Percentiles rank a stretch among this genome's conserved stretches.
These are phyloP conservation scores for Entoloma clypeatum DNA, from an alignment of 1,284 basidiomycete species.

Conservation along the genomic window DNA sequence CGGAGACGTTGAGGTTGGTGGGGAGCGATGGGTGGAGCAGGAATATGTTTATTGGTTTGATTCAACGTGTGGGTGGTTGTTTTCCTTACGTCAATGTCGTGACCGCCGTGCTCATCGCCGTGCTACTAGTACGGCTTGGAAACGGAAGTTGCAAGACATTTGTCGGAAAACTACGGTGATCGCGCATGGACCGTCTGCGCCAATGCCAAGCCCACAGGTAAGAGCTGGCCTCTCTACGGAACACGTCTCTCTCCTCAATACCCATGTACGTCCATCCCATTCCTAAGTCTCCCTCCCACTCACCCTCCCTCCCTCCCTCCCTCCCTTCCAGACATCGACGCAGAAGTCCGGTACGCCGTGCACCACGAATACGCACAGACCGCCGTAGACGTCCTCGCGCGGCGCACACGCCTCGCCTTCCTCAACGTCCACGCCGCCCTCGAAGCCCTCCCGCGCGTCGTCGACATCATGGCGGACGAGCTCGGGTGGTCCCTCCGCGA, in stretches of 20 bases:
- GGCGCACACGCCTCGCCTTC: constrained; percentile 89
- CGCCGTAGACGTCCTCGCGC: constrained; percentile 89
- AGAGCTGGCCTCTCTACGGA: constrained; percentile 85
- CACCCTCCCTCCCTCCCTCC: constrained; percentile 2
- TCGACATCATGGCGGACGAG: constrained; percentile 78
- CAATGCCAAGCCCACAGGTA: constrained; percentile 75
- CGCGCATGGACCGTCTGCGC: constrained; percentile 93
- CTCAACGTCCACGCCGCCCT: constrained; percentile 88
- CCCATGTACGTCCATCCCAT: constrained; percentile 72
- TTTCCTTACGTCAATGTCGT: background rate
- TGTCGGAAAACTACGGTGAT: constrained; percentile 94
- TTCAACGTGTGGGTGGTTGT: constrained; percentile 81
- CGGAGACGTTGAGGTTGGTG: constrained; percentile 78
- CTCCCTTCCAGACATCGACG: constrained; percentile 69
- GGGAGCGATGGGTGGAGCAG: constrained; percentile 95
- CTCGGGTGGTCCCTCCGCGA: constrained; percentile 15
- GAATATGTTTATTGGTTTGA: constrained; percentile 96
- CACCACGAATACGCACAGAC: constrained; percentile 90
- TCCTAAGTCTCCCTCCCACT: too few species aligned
- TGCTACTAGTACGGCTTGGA: constrained; percentile 79
- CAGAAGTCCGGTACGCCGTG: constrained; percentile 89
- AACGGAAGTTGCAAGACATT: constrained; percentile 89
- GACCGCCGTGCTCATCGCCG: background rate
- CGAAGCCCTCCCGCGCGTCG: constrained; percentile 80
- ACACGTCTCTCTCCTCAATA: constrained; percentile 73